Base-by-base conservation (phyloP, 306 rosid species). In the Spatholobus suberectus region DNA sequence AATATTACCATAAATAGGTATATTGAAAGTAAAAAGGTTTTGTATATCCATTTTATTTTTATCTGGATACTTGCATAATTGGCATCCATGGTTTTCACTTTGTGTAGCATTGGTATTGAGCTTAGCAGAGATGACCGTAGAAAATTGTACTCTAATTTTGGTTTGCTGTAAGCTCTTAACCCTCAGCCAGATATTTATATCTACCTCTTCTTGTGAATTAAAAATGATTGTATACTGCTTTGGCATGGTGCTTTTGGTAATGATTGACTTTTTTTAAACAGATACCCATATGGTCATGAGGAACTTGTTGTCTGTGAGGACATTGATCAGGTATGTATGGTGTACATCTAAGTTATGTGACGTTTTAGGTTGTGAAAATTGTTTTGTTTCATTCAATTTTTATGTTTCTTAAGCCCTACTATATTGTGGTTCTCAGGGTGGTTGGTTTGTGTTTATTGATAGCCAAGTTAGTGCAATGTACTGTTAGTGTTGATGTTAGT, bases 101-200 rank as follows among this genome's bases (percentile, higher is more conserved):
- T 85, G 9, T 88, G 82, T 89, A 96, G 99, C 87, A 94, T 96
- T 67, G 99, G 99, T 54, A 96, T 98, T 23, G 99, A 96, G 88
- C 99, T 96, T 80, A 96, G 98, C 37, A 94, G 99, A 43, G 99
- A 96, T 80, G 99, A 96, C 77, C 94, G 98, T 43, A 90, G 91
- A 77, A 96, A 93, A 78, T 82, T 96, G 86, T 96, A 94, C 87
- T 96, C 99, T 65, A 90, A 90, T 75, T 96, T 96, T 83, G 99
- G 99, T 82, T 83, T 96, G 86, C 91, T 96, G 98, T 94, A 92
- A 92, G 99, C 47, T 75, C n/a, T 62, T 41, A 75, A 18, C 62
- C 73, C 71, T 67, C 6, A 12, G 58, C 68, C 58, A 49, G 62
- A 32, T 83, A 72, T 29, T 54, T 74, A 54, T 61, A 59, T 63